Percentiles rank a stretch among this genome's conserved stretches.
phyloP scores from a whole-genome alignment of 306 rosid species.

The Argentina anserina region DNA sequence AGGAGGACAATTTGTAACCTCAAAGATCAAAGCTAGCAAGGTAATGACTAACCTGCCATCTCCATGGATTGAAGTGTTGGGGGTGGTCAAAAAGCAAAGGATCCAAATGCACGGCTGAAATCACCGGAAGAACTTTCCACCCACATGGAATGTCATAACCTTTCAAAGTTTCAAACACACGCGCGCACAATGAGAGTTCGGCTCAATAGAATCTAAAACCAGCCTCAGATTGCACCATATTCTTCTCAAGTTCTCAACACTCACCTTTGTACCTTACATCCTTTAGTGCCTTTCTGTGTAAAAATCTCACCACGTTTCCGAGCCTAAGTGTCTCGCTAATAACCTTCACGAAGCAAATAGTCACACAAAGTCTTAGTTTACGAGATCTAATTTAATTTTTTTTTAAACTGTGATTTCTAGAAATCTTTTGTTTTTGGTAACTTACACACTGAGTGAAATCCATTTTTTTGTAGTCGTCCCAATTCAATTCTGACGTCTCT shows the following conservation, averaged over 20 bases:
- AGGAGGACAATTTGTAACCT: slow-evolving; percentile 35
- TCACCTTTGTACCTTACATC: slow-evolving; percentile 87
- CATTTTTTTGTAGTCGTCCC: slow-evolving; percentile 94
- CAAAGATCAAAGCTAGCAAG: slow-evolving; percentile 7
- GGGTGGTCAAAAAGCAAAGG: slow-evolving; percentile 90
- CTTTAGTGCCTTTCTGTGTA: slow-evolving; percentile 86
- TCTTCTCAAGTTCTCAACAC: not conserved
- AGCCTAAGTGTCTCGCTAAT: slow-evolving; percentile 89
- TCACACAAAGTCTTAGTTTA: not conserved
- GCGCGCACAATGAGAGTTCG: not conserved
- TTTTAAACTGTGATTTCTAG: too few species aligned
- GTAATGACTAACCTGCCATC: slow-evolving; percentile 84
- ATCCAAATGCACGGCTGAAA: slow-evolving; percentile 94
- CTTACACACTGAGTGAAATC: slow-evolving; percentile 97
- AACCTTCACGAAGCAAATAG: slow-evolving; percentile 50
- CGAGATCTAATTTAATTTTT: too few species aligned
- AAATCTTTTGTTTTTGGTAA: not conserved
- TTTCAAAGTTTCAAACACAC: slow-evolving; percentile 34
- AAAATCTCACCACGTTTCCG: slow-evolving; percentile 94
- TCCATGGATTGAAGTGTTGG: slow-evolving; percentile 94
- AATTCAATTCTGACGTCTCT: slow-evolving; percentile 64
- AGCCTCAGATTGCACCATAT: slow-evolving; percentile 6
- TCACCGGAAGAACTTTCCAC: slow-evolving; percentile 99
- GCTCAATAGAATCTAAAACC: not conserved
- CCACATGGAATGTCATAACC: slow-evolving; percentile 99